Evolutionary conservation across 2,329 filamentous ascomycete genomes (phyloP), one percentile per base, ranked within the genome.

Genomic region (Plectosphaerella plurivora): DNA sequence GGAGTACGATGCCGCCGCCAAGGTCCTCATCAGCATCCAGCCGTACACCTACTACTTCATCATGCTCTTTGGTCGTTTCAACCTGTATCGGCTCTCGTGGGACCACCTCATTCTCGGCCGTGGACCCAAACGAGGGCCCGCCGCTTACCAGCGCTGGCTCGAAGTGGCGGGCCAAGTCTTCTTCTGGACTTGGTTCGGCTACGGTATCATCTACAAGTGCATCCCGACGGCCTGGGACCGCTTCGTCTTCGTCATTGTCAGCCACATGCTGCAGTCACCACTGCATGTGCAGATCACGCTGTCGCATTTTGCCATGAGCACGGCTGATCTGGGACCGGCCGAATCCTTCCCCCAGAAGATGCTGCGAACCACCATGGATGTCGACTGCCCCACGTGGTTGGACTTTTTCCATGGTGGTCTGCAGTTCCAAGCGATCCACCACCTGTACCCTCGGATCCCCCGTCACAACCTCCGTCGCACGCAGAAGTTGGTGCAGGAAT

Each of bases 261-360:
- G 88, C 63, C 90, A 96, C 65, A 81, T 91, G 64, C 78, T 90
- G 24, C 89, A 89, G 7, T 88, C 89, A 68, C 87, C 91, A 3
- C 74, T 96, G 49, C 91, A 96, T 67, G 81, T 93, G 11, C 91
- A 96, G 67, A 96, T 96, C 66, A 95, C 91, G 0, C 80, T 96
- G 16, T 94, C 89, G 2, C 91, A 96, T 69, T 96, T 95, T 69
- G 89, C 89, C 59, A 96, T 96, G 91, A 93, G 89, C 60, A 96
- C 91, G 0, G 81, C 89, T 11, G 90, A 96, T 61, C 77, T 96
- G 12, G 92, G 92, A 0, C 84, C 88, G 1, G 77, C 86, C 49
- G 91, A 96, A 67, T 94, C 89, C 0, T 96, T 96, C 67, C 84
- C 91, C 1, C 91, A 96, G 69, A 89, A 87, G 68, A 94, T 95